phyloP scores from a whole-genome alignment of 805 yeast genomes.

The Yamadazyma akitaensis region DNA sequence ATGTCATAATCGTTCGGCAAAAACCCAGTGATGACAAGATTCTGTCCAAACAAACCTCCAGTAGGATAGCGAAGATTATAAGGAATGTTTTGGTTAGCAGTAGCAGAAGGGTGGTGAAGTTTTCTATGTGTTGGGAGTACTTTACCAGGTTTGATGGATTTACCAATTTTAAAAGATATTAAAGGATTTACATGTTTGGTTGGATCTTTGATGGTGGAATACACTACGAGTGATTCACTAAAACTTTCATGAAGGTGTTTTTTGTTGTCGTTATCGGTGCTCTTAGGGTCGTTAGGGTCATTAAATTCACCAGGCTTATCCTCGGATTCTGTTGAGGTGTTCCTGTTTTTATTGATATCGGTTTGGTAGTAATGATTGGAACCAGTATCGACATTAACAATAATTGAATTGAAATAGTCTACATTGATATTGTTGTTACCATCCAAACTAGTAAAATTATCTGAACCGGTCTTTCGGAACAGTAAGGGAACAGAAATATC shows the following conservation, averaged over 20 bases:
- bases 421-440: slow-evolving; percentile 21
- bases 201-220: slow-evolving; percentile 26
- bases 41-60: slow-evolving; percentile 65
- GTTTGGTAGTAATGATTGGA: slow-evolving; percentile 9
- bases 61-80: slow-evolving; percentile 51
- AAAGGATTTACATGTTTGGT: slow-evolving; percentile 25
- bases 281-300: slow-evolving; percentile 1
- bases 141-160: slow-evolving; percentile 28
- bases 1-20: slow-evolving; percentile 45
- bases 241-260: neutral
- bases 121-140: slow-evolving; percentile 30
- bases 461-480: neutral
- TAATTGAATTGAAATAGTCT: slow-evolving; percentile 32
- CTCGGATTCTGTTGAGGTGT: slow-evolving; percentile 1
- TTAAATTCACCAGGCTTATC: neutral
- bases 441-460: slow-evolving; percentile 14
- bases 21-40: slow-evolving; percentile 60
- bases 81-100: slow-evolving; percentile 34
- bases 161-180: slow-evolving; percentile 33
- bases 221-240: slow-evolving; percentile 26
- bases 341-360: neutral
- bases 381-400: slow-evolving; percentile 27
- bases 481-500: neutral
- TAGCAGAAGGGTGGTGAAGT: slow-evolving; percentile 2
- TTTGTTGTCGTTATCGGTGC: slow-evolving; percentile 1